Conservation (phyloP, 2,329 filamentous ascomycete species). For the Cladosporium sp. region DNA sequence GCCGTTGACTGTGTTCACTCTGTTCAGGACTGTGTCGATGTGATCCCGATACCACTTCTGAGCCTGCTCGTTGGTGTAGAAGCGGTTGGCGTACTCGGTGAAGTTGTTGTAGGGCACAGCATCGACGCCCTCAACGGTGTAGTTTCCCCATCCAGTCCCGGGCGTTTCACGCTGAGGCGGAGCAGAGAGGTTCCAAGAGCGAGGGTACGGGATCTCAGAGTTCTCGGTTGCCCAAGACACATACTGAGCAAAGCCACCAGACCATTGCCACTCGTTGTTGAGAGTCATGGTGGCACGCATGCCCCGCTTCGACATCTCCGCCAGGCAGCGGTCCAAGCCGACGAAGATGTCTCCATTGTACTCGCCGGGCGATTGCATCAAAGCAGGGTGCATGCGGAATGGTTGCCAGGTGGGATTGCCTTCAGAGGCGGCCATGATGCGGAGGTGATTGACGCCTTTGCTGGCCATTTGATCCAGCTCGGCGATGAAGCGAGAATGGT, state of each 20-base stretch:
- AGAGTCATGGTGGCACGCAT: conserved; percentile 45
- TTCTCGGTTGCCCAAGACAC: conserved; percentile 40
- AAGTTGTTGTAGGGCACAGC: conserved; percentile 33
- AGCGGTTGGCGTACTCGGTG: conserved; percentile 36
- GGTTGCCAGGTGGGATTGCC: conserved; percentile 41
- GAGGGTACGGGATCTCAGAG: conserved; percentile 39
- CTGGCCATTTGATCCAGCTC: conserved; percentile 44
- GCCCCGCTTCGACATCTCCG: conserved; percentile 42
- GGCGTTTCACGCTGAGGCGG: conserved; percentile 36
- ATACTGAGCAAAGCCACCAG: conserved; percentile 42
- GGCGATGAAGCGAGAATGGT: conserved; percentile 39
- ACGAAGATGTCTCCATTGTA: conserved; percentile 43
- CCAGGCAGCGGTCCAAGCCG: conserved; percentile 41
- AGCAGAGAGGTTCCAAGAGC: conserved; percentile 41
- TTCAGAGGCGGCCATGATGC: conserved; percentile 44
- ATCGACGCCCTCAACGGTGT: conserved; percentile 38
- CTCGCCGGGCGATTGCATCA: conserved; percentile 39
- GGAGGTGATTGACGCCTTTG: conserved; percentile 42
- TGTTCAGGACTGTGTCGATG: conserved; percentile 39
- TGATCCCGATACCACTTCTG: conserved; percentile 42
- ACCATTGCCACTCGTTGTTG: conserved; percentile 44
- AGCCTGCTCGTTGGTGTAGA: conserved; percentile 39
- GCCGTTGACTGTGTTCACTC: conserved; percentile 41
- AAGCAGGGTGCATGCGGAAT: conserved; percentile 42
- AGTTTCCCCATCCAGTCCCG: conserved; percentile 43